Conservation (phyloP, 345 rosid genomes). For the Tarenaya hassleriana region DNA sequence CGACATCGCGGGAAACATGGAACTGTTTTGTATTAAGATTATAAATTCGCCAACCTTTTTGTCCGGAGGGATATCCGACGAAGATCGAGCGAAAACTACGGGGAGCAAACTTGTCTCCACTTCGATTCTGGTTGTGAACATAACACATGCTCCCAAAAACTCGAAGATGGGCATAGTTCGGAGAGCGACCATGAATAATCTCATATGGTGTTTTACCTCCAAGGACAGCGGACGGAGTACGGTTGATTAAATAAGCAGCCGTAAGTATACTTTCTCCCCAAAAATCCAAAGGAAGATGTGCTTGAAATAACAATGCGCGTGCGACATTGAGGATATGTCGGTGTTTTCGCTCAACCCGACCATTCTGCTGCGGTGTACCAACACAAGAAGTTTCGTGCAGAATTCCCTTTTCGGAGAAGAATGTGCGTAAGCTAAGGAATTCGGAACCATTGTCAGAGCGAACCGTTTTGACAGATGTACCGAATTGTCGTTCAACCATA, state of each 20-base stretch:
- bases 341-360: not conserved
- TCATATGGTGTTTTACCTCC: not conserved
- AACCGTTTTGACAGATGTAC: not conserved
- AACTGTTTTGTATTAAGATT: not conserved
- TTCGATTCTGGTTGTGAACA: not conserved
- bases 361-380: not conserved
- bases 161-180: not conserved
- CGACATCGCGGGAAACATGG: not conserved
- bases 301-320: not conserved
- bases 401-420: not conserved
- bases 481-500: not conserved
- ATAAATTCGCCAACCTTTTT: not conserved
- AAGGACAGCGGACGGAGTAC: not conserved
- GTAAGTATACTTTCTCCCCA: not conserved
- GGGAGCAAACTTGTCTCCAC: not conserved
- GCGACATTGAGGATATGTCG: not conserved
- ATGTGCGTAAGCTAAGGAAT: rapidly evolving
- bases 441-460: not conserved
- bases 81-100: not conserved
- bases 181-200: not conserved
- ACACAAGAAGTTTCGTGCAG: not conserved
- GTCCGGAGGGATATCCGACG: not conserved
- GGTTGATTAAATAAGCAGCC: not conserved
- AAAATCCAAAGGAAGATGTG: not conserved
- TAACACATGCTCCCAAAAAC: not conserved